Percentiles rank a stretch among this genome's conserved stretches.
These are phyloP conservation scores for Suhomyces anneliseae DNA, from an alignment of 1,139 yeast genomes.

Conservation along the genomic window DNA sequence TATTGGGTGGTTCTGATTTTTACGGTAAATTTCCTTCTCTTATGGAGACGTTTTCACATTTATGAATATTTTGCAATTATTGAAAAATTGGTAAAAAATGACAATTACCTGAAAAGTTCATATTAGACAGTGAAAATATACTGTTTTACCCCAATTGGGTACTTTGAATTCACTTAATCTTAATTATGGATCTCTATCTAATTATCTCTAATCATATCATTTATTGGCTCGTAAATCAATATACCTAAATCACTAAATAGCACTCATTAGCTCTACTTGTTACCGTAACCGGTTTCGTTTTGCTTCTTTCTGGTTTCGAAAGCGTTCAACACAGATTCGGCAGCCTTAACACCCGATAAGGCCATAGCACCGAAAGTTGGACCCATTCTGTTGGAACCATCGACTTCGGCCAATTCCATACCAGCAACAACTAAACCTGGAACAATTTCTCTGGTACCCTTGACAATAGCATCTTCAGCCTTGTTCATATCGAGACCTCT, in stretches of 20 bases:
- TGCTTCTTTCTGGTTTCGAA: constrained; percentile 50
- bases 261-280: background rate
- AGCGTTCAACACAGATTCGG: constrained; percentile 57
- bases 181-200: background rate
- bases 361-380: constrained; percentile 87
- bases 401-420: constrained; percentile 78
- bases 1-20: too few species aligned
- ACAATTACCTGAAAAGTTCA: too few species aligned
- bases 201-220: background rate
- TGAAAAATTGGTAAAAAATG: too few species aligned
- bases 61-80: too few species aligned
- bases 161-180: too few species aligned
- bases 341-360: constrained; percentile 74
- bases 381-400: constrained; percentile 80
- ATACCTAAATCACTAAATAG: too few species aligned
- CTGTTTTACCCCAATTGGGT: too few species aligned
- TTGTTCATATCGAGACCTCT: constrained; percentile 77
- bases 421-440: constrained; percentile 78
- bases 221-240: background rate
- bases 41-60: too few species aligned
- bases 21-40: too few species aligned
- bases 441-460: constrained; percentile 65
- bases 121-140: too few species aligned
- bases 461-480: constrained; percentile 78
- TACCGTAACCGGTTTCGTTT: constrained; percentile 26